phyloP scores from a whole-genome alignment of 176 grass and related monocot species.

The Cenchrus fungigraminus region DNA sequence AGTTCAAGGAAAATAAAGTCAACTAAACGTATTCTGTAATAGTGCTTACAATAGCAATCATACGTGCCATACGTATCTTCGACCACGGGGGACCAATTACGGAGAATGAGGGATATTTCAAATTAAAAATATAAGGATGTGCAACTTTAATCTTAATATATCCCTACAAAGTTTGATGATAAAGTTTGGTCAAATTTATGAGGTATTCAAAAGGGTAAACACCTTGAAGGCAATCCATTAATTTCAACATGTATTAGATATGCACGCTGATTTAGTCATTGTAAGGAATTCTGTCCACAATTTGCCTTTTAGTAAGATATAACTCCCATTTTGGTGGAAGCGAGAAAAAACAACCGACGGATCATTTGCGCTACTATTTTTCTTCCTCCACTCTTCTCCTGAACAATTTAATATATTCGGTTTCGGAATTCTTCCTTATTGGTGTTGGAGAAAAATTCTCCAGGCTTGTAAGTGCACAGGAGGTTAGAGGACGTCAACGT shows the following conservation, averaged over 20 bases:
- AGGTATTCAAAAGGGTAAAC: neutral
- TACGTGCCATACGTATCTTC: constrained; percentile 17
- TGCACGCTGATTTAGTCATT: neutral
- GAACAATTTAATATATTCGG: neutral
- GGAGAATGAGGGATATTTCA: neutral
- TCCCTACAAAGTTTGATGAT: neutral
- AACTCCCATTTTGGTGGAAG: constrained; percentile 5
- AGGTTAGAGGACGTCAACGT: neutral
- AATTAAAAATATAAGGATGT: neutral
- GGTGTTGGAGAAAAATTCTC: neutral
- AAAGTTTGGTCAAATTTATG: neutral
- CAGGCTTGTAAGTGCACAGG: neutral
- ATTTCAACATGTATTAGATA: neutral
- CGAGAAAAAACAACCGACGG: neutral
- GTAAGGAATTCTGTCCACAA: neutral
- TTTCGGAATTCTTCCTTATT: neutral
- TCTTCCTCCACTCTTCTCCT: neutral
- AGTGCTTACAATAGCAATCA: neutral
- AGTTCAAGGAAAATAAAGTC: neutral
- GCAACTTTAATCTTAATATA: neutral
- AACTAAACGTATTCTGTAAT: constrained; percentile 31
- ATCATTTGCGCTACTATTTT: neutral
- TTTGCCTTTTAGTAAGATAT: neutral
- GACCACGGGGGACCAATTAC: neutral
- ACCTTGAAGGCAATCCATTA: neutral